Evolutionary conservation across 345 rosid genomes (phyloP).

Genomic region (Citrus maxima): DNA sequence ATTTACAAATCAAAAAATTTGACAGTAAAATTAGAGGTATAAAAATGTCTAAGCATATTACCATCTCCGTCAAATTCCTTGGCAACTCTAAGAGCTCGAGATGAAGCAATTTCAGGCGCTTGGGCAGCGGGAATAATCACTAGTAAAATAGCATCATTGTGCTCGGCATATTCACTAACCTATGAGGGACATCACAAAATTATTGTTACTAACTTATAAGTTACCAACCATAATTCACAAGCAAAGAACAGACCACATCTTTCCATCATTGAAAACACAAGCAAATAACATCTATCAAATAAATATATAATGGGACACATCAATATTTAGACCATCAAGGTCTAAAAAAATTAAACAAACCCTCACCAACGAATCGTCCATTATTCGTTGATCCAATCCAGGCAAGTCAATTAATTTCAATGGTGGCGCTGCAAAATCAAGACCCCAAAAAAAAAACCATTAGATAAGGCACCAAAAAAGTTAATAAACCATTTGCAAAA

Average conservation of each 20-base stretch:
- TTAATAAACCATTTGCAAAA: not conserved
- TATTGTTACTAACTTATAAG: constrained; percentile 10
- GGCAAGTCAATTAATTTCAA: constrained; percentile 89
- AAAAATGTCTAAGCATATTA: constrained; percentile 28
- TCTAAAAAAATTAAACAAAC: constrained; percentile 2
- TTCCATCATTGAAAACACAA: not conserved
- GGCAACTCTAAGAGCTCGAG: constrained; percentile 78
- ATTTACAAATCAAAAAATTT: not conserved
- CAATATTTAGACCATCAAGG: constrained; percentile 3
- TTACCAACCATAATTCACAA: not conserved
- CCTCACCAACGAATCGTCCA: constrained; percentile 88
- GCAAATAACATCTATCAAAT: constrained; percentile 1
- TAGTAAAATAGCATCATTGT: constrained; percentile 88
- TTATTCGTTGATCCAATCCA: constrained; percentile 86
- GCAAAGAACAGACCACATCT: constrained; percentile 6
- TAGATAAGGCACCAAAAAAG: not conserved
- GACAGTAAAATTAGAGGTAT: not conserved
- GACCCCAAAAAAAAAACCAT: not conserved
- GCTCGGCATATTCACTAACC: constrained; percentile 79
- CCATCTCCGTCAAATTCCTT: constrained; percentile 90
- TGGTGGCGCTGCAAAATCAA: constrained; percentile 69
- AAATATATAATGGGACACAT: not conserved
- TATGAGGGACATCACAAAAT: constrained; percentile 13
- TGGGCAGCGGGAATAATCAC: constrained; percentile 87
- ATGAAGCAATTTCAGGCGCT: constrained; percentile 87